These are phyloP conservation scores for Trametes versicolor DNA, from an alignment of 1,284 basidiomycete species.

Conservation along the genomic window DNA sequence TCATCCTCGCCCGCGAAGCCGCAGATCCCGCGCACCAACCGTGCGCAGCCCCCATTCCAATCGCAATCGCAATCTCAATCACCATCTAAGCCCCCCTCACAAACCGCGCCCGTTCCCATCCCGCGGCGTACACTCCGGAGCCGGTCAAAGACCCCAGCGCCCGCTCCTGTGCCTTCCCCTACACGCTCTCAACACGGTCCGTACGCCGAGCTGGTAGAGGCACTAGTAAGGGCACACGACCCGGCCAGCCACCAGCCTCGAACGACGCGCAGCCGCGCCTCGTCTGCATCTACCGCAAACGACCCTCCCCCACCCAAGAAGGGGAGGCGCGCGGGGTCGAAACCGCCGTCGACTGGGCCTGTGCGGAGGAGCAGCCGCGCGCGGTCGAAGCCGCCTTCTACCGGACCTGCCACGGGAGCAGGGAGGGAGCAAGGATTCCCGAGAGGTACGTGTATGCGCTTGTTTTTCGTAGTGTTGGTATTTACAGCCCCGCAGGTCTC, in stretches of 20 bases:
- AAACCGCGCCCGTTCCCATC: background rate
- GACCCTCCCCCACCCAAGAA: background rate
- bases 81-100: background rate
- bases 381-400: slow-evolving; percentile 16
- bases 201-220: too few species aligned
- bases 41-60: background rate
- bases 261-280: slow-evolving; percentile 23
- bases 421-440: background rate
- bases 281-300: background rate
- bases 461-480: background rate
- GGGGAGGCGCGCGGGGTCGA: slow-evolving; percentile 16
- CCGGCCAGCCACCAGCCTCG: slow-evolving; percentile 4
- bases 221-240: background rate
- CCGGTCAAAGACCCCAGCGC: slow-evolving; percentile 18
- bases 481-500: slow-evolving; percentile 6
- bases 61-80: background rate
- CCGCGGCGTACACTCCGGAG: slow-evolving; percentile 25
- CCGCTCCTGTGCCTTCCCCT: background rate
- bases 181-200: background rate
- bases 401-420: background rate
- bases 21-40: slow-evolving; percentile 21
- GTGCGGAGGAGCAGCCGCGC: slow-evolving; percentile 9
- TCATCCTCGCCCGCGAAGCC: background rate
- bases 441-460: background rate
- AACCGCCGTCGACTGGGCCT: slow-evolving; percentile 13